These are phyloP conservation scores for Lycium ferocissimum DNA, from an alignment of 257 asterid genomes.

Conservation along the genomic window DNA sequence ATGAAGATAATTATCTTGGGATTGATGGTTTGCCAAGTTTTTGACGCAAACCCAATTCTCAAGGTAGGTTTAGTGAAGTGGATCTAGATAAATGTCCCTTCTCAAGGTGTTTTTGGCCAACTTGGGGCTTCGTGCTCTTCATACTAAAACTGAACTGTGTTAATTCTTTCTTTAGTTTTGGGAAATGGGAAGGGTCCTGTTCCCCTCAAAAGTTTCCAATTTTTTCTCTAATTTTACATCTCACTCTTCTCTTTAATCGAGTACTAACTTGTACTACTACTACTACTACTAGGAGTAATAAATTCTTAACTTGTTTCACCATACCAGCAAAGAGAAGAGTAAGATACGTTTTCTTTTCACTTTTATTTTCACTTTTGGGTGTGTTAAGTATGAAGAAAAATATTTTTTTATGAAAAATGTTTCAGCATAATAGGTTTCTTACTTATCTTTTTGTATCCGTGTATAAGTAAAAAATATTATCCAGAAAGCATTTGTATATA, in stretches of 20 bases:
- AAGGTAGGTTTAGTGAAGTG: slow-evolving; percentile 41
- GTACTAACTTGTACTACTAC: not conserved
- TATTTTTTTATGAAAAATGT: no score
- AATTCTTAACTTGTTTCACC: not conserved
- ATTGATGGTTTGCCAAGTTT: slow-evolving; percentile 48
- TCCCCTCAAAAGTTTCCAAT: slow-evolving; percentile 35
- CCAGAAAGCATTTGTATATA: no score
- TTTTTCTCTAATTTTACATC: not conserved
- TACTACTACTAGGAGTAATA: not conserved
- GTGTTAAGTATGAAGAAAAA: no score
- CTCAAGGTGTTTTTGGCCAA: slow-evolving; percentile 63
- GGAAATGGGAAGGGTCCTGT: slow-evolving; percentile 51
- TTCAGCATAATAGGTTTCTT: no score
- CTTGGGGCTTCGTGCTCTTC: slow-evolving; percentile 45
- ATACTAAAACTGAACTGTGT: slow-evolving; percentile 24
- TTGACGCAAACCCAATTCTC: slow-evolving; percentile 44
- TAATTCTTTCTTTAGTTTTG: slow-evolving; percentile 47
- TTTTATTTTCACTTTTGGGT: no score
- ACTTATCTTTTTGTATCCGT: no score
- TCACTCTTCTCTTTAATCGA: not conserved
- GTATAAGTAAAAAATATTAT: no score
- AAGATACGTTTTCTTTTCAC: no score
- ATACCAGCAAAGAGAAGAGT: no score
- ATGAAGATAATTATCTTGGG: slow-evolving; percentile 44
- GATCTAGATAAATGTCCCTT: slow-evolving; percentile 52